Evolutionary conservation across 257 asterid genomes (phyloP), one percentile per base, ranked within the genome.

Genomic region (Fraxinus cuspidata): DNA sequence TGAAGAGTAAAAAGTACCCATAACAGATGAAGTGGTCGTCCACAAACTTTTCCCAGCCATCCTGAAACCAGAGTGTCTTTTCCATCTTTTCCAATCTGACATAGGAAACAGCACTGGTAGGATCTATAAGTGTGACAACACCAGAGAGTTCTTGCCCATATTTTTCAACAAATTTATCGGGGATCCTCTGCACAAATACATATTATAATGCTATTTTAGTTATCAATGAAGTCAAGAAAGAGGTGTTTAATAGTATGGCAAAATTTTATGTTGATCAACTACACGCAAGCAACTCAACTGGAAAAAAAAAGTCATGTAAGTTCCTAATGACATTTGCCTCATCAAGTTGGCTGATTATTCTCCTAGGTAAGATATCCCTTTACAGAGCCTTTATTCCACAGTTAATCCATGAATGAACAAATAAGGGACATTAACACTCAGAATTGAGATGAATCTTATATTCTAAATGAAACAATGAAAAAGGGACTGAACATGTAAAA

Each of bases 21-120:
- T 18, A 56, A n/a, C 65, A 6, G 9, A 56, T 18, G 28, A 8
- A 56, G 8, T 56, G 65, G 21, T 56, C 65, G 12, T 21, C 15
- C 13, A 23, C 66, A 58, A 58, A 58, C 66, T 21, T 58, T 58
- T 58, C 66, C 66, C 66, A 58, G 65, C 65, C 65, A 56, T 56
- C 65, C 4, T 2, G 11, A 56, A 56, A 11, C 66, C 66, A 58
- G 3, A 58, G 15, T 58, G 66, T 7, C 27, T 58, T n/a, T n/a
- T n/a, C 66, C 5, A 2, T 21, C 66, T 58, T 58, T n/a, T 58
- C 66, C 66, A 58, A 21, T 58, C 13, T 9, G 31, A 58, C 29
- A n/a, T 1, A 3, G 12, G 29, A 21, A 58, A 58, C 13, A 23
- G 29, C 28, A 8, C 13, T 1, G 13, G 28, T n/a, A 58, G 29